These are phyloP conservation scores for Xylaria telfairii DNA, from an alignment of 495 filamentous ascomycete genomes.

Conservation along the genomic window DNA sequence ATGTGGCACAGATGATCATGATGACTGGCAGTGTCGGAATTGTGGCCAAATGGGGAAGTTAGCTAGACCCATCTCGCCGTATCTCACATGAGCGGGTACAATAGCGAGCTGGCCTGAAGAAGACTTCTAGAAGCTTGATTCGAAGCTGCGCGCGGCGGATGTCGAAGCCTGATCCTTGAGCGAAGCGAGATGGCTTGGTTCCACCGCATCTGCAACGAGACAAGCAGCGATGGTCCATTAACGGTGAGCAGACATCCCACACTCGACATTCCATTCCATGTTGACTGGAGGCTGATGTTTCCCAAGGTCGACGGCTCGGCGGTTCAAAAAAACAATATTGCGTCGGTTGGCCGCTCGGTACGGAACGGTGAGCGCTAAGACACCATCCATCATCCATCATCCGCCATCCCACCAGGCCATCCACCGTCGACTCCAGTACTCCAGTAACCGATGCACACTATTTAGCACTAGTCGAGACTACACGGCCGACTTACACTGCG, in stretches of 20 bases:
- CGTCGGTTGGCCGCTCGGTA: neutral
- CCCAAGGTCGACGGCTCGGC: neutral
- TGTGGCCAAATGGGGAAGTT: slow-evolving; percentile 17
- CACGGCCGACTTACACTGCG: neutral
- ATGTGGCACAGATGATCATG: slow-evolving; percentile 13
- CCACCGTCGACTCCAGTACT: too few species aligned
- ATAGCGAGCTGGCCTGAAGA: slow-evolving; percentile 3
- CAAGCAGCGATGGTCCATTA: neutral
- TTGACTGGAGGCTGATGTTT: neutral
- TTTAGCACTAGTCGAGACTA: neutral
- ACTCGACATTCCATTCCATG: too few species aligned
- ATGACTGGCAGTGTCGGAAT: slow-evolving; percentile 16
- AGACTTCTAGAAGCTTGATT: slow-evolving; percentile 25
- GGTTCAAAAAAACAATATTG: neutral
- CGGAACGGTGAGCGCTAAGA: slow-evolving; percentile 10
- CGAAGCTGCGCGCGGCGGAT: slow-evolving; percentile 15
- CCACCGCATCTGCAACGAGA: slow-evolving; percentile 22
- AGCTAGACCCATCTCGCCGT: neutral
- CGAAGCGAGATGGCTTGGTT: slow-evolving; percentile 28
- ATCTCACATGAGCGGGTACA: slow-evolving; percentile 24
- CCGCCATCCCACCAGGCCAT: too few species aligned
- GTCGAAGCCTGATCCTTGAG: slow-evolving; percentile 16
- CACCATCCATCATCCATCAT: too few species aligned
- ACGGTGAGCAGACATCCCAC: slow-evolving; percentile 16
- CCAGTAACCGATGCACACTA: slow-evolving; percentile 11